phyloP scores from a whole-genome alignment of 1,284 basidiomycete genomes.

The Wallemia mellicola region DNA sequence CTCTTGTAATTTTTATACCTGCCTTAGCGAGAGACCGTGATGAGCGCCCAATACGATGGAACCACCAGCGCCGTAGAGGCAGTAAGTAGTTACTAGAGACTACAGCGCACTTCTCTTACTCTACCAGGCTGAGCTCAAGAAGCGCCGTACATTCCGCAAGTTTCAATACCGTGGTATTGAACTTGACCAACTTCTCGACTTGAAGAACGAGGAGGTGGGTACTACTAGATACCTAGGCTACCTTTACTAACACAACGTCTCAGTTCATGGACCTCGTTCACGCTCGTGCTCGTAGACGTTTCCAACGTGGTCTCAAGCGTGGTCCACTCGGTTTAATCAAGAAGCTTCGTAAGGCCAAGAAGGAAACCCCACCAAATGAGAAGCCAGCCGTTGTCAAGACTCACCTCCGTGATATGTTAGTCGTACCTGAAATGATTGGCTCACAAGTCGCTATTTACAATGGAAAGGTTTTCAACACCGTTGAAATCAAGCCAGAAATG shows the following conservation, averaged over 20 bases:
- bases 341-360: slow-evolving; percentile 98
- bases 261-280: slow-evolving; percentile 51
- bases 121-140: slow-evolving; percentile 60
- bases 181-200: slow-evolving; percentile 84
- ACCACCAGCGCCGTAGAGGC: slow-evolving; percentile 51
- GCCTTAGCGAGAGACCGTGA: background rate
- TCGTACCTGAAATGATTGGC: slow-evolving; percentile 99
- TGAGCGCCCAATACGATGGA: slow-evolving; percentile 35
- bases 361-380: slow-evolving; percentile 89
- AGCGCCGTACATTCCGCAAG: slow-evolving; percentile 91
- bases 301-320: slow-evolving; percentile 96
- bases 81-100: background rate
- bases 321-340: slow-evolving; percentile 97
- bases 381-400: slow-evolving; percentile 98
- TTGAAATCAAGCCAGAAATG: slow-evolving; percentile 99
- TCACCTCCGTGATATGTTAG: slow-evolving; percentile 97
- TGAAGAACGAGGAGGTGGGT: slow-evolving; percentile 73
- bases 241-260: slow-evolving; percentile 2
- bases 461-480: slow-evolving; percentile 85
- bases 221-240: background rate
- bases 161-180: slow-evolving; percentile 95
- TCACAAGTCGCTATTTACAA: slow-evolving; percentile 91
- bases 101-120: background rate
- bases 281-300: slow-evolving; percentile 90
- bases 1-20: background rate